Evolutionary conservation across 306 rosid genomes (phyloP).

Genomic region (Sesbania bispinosa): DNA sequence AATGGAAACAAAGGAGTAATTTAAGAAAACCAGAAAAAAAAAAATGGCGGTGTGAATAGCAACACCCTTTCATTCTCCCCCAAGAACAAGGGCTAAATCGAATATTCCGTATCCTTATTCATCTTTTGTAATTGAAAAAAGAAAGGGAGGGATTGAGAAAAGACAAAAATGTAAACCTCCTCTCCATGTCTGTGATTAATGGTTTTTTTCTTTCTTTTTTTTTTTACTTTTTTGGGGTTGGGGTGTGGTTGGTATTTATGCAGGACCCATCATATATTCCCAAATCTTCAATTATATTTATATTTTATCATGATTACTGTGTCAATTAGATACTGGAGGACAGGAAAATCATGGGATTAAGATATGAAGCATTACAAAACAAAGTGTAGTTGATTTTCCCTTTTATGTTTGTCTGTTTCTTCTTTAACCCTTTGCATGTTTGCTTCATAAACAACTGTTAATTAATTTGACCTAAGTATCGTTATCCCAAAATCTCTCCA

Average conservation of each 20-base stretch:
- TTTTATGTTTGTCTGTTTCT: background rate
- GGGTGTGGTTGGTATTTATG: background rate
- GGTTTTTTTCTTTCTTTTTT: too few relatives aligned
- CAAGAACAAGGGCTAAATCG: too few relatives aligned
- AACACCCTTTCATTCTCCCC: too few relatives aligned
- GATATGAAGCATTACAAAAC: background rate
- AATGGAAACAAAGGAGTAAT: too few relatives aligned
- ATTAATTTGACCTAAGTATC: background rate
- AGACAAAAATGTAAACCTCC: too few relatives aligned
- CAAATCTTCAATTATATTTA: background rate
- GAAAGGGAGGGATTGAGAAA: too few relatives aligned
- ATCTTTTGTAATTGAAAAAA: too few relatives aligned
- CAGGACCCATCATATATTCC: constrained; percentile 21
- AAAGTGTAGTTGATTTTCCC: background rate
- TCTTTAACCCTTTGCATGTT: background rate
- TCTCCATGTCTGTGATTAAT: too few relatives aligned
- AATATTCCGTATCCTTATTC: too few relatives aligned
- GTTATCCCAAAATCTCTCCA: background rate
- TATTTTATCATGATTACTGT: background rate
- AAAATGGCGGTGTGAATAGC: too few relatives aligned
- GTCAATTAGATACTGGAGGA: constrained; percentile 12
- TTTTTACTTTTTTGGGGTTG: background rate
- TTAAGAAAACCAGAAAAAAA: too few relatives aligned
- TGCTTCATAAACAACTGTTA: background rate
- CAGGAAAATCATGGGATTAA: constrained; percentile 24